Evolutionary conservation across 352 stramenopile species (phyloP), one percentile per base, ranked within the genome.

Genomic region (Globisporangium uncinulatum): DNA sequence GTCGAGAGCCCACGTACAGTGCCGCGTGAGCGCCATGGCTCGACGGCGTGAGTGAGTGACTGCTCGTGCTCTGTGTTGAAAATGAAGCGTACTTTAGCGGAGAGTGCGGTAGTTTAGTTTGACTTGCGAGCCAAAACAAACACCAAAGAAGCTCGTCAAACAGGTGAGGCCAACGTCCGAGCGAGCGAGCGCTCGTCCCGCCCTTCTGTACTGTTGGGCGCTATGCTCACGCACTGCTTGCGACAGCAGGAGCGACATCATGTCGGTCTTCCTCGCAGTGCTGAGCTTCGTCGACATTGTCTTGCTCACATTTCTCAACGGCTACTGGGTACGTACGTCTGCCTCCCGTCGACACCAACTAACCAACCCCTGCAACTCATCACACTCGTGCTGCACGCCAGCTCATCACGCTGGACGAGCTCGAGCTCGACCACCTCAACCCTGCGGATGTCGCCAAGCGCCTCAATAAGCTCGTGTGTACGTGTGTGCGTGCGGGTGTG

Each of bases 391-490:
- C 34, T 47, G 34, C 39, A 20, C 42, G 17, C 19, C 45, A 94
- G 83, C 67, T 94, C 17, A 87, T 94, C 63, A 94, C 81, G 10
- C 63, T 94, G 50, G 84, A 94, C 58, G 84, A 94, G 59, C 65
- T 94, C 48, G 84, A 94, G 65, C 67, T 94, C 51, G 84, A 94
- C 61, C 84, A 94, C 65, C 63, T 94, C 41, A 94, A 94, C 66
- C 84, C 84, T 15, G 84, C 84, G 19, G 84, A 94, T 68, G 84
- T 94, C 45, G 65, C 82, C 62, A 85, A 87, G 53, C 79, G 82
- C 46, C 79, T 94, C 29, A 94, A 94, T 66, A 89, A 83, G 57
- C 78, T 94, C 51, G 84, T 92, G n/a, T 77, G 79, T 90, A 62
- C 44, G 79, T 75, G 19, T 17, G 10, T 11, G 4, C 14, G 15